phyloP scores from a whole-genome alignment of 2,329 filamentous ascomycete genomes.

The Chalaropsis ovoidea region DNA sequence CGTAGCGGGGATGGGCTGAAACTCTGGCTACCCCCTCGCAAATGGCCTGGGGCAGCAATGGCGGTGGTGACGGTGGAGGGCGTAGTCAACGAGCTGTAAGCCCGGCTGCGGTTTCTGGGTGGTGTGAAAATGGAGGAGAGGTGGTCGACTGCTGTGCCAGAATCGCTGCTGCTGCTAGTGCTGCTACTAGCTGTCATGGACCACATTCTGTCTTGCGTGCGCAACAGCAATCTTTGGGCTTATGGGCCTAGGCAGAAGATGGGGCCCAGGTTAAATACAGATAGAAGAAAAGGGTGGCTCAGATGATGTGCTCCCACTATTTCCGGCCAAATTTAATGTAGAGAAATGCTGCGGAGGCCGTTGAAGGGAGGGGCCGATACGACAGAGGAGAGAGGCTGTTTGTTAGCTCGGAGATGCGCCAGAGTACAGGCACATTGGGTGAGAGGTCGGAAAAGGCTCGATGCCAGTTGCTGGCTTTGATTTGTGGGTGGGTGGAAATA shows the following conservation, averaged over 20 bases:
- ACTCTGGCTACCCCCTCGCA: conserved; percentile 19
- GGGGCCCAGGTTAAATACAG: not conserved
- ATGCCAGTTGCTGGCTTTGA: not conserved
- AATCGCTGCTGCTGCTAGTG: conserved; percentile 15
- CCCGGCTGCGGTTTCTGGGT: conserved; percentile 17
- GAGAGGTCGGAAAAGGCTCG: not conserved
- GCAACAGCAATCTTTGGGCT: not conserved
- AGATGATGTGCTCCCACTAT: not conserved
- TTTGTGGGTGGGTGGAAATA: not conserved
- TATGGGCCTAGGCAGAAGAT: not conserved
- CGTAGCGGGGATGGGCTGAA: conserved; percentile 22
- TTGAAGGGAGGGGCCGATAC: not conserved
- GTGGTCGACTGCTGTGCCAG: conserved; percentile 12
- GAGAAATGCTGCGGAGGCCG: not conserved
- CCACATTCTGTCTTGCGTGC: conserved; percentile 18
- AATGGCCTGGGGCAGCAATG: conserved; percentile 15
- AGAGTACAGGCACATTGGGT: not conserved
- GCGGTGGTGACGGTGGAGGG: conserved; percentile 16
- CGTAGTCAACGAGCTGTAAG: conserved; percentile 19
- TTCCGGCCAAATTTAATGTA: not conserved
- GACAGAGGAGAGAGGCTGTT: not conserved
- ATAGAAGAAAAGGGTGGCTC: not conserved
- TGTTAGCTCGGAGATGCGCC: not conserved
- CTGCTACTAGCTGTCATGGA: conserved; percentile 13
- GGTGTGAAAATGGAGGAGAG: conserved; percentile 22